Base-by-base conservation (phyloP, 1,284 basidiomycete species). In the Paramarasmius palmivorus region DNA sequence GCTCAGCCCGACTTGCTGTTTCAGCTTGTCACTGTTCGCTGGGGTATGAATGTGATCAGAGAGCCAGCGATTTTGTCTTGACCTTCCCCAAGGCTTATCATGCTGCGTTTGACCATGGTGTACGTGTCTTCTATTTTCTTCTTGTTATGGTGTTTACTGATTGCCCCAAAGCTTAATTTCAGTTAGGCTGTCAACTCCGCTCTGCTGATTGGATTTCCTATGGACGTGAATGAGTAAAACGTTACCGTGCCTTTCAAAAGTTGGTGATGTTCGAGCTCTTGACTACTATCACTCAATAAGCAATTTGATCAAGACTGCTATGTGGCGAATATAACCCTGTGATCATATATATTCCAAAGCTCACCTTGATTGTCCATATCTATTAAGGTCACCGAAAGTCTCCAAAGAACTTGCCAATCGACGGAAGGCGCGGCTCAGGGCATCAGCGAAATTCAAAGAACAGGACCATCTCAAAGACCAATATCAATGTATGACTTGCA, bases 171-270 rank as follows among this genome's bases (percentile, higher is more conserved):
- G 92, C 79, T 98, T 65, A 99, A 98, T 72, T 94, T 98, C 76
- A 98, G 98, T 69, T 95, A 99, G 76, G 97, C 97, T 1, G 97
- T 99, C 67, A 99, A 99, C 73, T 99, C 99, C 70, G 96, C 96
- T 4, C 78, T 98, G 37, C 93, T 15, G 94, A 98, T 69, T 99
- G 97, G 97, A 76, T 99, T 50, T 77, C 87, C 19, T 84, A 86
- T 56, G 97, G 92, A 36, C 81, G 90, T 45, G 90, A 93, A 57
- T 97, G 94, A 64, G 92, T 95, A 14, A 81, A 86, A 66, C 83
- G 92, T 46, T 96, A 99, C 71, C 86, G 92, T 64, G 83, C 90
- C 56, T 92, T 98, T 70, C 77, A 85, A 69, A 98, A 98, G 69
- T 78, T 90, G 29, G 95, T 97, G 2, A 96, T 99, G 5, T 99